Conservation (phyloP, 768 basidiomycete genomes). For the Lactifluus hygrophoroides region DNA sequence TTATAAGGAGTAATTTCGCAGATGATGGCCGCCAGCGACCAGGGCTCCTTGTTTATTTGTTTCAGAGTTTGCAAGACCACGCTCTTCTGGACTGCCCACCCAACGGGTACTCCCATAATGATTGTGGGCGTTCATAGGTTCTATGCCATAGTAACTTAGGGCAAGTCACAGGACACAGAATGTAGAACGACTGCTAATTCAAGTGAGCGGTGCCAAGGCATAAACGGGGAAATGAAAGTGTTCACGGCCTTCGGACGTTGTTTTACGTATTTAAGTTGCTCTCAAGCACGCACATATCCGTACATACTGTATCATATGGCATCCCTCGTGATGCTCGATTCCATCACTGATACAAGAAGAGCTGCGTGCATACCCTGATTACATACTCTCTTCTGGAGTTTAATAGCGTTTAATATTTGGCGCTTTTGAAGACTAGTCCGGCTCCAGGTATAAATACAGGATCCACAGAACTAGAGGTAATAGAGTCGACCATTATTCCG, state of each 20-base stretch:
- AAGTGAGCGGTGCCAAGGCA: neutral
- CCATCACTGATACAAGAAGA: neutral
- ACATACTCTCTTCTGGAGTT: neutral
- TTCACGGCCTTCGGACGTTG: neutral
- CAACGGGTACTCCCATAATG: neutral
- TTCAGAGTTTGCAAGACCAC: neutral
- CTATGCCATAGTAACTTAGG: neutral
- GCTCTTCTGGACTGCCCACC: neutral
- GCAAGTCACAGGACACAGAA: neutral
- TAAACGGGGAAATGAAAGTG: neutral
- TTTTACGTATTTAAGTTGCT: slow-evolving; percentile 3
- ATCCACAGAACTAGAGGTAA: neutral
- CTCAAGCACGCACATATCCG: too few species aligned
- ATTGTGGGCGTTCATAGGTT: neutral
- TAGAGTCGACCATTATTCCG: neutral
- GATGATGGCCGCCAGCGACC: neutral
- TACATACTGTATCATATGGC: too few species aligned
- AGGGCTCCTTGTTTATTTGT: neutral
- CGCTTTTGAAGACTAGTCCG: neutral
- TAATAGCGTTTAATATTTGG: neutral
- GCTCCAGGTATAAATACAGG: neutral
- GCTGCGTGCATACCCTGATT: neutral
- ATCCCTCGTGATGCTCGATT: neutral
- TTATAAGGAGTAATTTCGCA: neutral
- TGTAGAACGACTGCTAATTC: neutral